phyloP scores from a whole-genome alignment of 441 rosid genomes.

The Bruguiera hainesii region DNA sequence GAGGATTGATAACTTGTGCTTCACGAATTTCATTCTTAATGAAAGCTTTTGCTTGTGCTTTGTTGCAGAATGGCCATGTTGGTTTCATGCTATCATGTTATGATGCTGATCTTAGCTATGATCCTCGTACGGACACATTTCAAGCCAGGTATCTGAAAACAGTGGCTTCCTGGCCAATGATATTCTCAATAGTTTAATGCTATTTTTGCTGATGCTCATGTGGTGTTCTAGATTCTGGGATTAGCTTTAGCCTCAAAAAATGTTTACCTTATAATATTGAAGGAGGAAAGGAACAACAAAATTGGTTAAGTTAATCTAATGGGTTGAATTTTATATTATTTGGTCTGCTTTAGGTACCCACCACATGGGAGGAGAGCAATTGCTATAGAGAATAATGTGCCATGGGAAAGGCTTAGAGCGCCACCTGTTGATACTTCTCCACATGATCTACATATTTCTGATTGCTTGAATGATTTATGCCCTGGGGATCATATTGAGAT shows the following conservation, averaged over 20 bases:
- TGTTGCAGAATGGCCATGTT: slow-evolving; percentile 75
- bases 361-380: slow-evolving; percentile 81
- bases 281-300: neutral
- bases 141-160: slow-evolving; percentile 70
- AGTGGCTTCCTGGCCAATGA: slow-evolving; percentile 1
- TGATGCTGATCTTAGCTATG: slow-evolving; percentile 89
- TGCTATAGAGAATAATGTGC: slow-evolving; percentile 58
- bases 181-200: neutral
- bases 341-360: slow-evolving; percentile 53
- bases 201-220: neutral
- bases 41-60: slow-evolving; percentile 1
- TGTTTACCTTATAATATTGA: neutral
- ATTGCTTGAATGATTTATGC: slow-evolving; percentile 59
- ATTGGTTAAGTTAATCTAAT: slow-evolving; percentile 1
- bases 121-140: slow-evolving; percentile 65
- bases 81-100: slow-evolving; percentile 96
- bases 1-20: neutral
- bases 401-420: slow-evolving; percentile 79
- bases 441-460: slow-evolving; percentile 57
- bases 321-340: slow-evolving; percentile 12
- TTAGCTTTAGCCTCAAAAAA: neutral
- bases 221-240: slow-evolving; percentile 1
- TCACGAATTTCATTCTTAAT: neutral
- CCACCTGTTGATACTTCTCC: slow-evolving; percentile 66
- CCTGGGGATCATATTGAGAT: slow-evolving; percentile 92